A percentile compares a stretch with the other conserved stretches of the same genome.
Conservation (phyloP, 2,329 filamentous ascomycete species). For the Pseudogymnoascus sp. region DNA sequence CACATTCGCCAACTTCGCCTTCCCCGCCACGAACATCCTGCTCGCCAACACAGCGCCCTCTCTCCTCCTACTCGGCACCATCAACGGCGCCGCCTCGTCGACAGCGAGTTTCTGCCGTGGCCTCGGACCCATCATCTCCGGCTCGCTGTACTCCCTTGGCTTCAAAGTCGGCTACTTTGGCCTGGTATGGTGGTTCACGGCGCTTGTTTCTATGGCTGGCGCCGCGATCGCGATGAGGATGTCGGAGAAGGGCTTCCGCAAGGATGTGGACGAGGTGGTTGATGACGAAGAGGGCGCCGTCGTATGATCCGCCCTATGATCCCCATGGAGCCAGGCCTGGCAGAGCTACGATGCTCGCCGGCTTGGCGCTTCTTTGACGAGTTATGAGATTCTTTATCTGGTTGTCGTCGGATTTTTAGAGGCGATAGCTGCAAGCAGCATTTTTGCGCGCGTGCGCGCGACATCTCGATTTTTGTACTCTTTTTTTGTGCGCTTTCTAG, state of each 20-base stretch:
- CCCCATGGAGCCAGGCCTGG: not conserved
- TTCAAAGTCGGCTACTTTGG: slow-evolving; percentile 76
- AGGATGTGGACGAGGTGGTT: not conserved
- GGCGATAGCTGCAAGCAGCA: not conserved
- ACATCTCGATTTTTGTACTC: not conserved
- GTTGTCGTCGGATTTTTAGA: not conserved
- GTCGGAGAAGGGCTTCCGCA: not conserved
- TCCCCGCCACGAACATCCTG: slow-evolving; percentile 83
- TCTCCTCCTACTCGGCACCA: slow-evolving; percentile 74
- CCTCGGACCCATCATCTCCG: slow-evolving; percentile 81
- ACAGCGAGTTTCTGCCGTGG: slow-evolving; percentile 83
- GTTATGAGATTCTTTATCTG: not conserved
- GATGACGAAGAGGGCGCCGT: not conserved
- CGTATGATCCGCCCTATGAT: not conserved
- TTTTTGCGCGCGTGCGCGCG: not conserved
- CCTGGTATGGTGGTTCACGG: slow-evolving; percentile 88
- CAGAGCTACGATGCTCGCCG: not conserved
- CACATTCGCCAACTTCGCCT: slow-evolving; percentile 82
- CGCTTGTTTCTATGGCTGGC: slow-evolving; percentile 65
- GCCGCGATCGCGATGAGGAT: slow-evolving; percentile 34
- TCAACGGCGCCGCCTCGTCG: slow-evolving; percentile 88
- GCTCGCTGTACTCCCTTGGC: slow-evolving; percentile 74
- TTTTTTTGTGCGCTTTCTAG: slow-evolving; percentile 3
- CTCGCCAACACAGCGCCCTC: slow-evolving; percentile 82
- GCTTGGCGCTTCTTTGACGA: not conserved